Percentiles rank a stretch among this genome's conserved stretches.
Evolutionary conservation across 1,284 basidiomycete species (phyloP).

Genomic region (Rhizoctonia solani): DNA sequence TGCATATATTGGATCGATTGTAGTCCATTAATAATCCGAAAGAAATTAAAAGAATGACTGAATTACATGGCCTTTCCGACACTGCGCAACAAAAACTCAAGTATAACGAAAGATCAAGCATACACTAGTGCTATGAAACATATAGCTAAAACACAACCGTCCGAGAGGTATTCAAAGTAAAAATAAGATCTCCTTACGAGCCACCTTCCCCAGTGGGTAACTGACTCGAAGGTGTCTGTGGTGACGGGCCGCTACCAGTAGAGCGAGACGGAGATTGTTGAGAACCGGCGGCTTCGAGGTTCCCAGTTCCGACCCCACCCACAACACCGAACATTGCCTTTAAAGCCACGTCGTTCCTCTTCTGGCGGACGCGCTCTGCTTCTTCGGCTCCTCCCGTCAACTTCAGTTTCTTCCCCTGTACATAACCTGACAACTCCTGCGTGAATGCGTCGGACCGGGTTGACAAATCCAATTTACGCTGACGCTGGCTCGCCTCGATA

Average conservation of each 20-base stretch:
- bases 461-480: constrained; percentile 73
- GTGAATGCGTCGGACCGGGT: constrained; percentile 77
- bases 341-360: constrained; percentile 78
- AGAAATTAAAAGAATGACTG: constrained; percentile 19
- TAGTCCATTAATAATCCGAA: background rate
- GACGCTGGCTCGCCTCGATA: constrained; percentile 83
- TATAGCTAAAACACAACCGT: constrained; percentile 23
- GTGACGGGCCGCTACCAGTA: background rate
- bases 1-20: no score
- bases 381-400: constrained; percentile 96
- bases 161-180: background rate
- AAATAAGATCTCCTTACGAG: background rate
- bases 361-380: constrained; percentile 80
- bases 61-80: constrained; percentile 2
- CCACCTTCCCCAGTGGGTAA: background rate
- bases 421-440: constrained; percentile 80
- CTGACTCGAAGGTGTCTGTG: background rate
- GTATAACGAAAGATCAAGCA: constrained; percentile 14
- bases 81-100: constrained; percentile 1
- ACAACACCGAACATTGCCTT: constrained; percentile 74
- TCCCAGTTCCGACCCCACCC: constrained; percentile 38
- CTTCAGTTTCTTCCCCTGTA: constrained; percentile 80
- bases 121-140: constrained; percentile 25
- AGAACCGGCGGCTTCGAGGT: constrained; percentile 1
- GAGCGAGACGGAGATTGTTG: constrained; percentile 18